Evolutionary conservation across 106 monocot genomes (phyloP).

Genomic region (Dendrobium nobile): DNA sequence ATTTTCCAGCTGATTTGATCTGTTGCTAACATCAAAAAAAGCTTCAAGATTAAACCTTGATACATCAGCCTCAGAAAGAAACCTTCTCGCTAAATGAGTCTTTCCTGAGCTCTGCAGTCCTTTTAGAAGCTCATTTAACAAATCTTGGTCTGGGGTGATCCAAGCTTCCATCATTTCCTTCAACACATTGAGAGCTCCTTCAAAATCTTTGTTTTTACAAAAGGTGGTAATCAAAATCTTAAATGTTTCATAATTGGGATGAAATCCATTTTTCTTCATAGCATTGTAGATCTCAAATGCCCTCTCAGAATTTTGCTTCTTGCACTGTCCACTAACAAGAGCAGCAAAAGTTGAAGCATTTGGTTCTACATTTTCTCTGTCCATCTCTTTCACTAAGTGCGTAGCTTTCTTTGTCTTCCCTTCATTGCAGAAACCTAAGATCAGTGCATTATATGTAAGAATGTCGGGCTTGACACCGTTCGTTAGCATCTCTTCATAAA

Average conservation of each 20-base stretch:
- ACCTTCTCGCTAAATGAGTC: slow-evolving; percentile 13
- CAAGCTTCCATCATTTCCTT: slow-evolving; percentile 62
- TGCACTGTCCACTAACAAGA: slow-evolving; percentile 72
- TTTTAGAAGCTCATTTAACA: slow-evolving; percentile 47
- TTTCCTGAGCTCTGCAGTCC: slow-evolving; percentile 43
- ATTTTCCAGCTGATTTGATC: neutral
- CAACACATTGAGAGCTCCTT: slow-evolving; percentile 61
- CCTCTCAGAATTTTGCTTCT: slow-evolving; percentile 83
- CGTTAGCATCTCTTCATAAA: slow-evolving; percentile 72
- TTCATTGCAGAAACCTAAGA: slow-evolving; percentile 73
- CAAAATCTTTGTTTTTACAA: slow-evolving; percentile 65
- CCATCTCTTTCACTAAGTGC: slow-evolving; percentile 53
- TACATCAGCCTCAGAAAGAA: slow-evolving; percentile 24
- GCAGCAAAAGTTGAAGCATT: slow-evolving; percentile 72
- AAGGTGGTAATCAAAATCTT: slow-evolving; percentile 60
- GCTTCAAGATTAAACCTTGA: slow-evolving; percentile 31
- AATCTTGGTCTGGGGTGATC: slow-evolving; percentile 42
- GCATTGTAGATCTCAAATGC: slow-evolving; percentile 77
- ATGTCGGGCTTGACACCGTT: slow-evolving; percentile 54
- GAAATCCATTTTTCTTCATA: slow-evolving; percentile 67
- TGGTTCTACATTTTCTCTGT: slow-evolving; percentile 35
- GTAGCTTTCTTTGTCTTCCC: slow-evolving; percentile 88
- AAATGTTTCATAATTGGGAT: slow-evolving; percentile 45
- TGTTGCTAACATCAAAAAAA: slow-evolving; percentile 8
- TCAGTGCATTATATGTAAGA: slow-evolving; percentile 72